These are phyloP conservation scores for Trametes villosa DNA, from an alignment of 768 basidiomycete species.

Conservation along the genomic window DNA sequence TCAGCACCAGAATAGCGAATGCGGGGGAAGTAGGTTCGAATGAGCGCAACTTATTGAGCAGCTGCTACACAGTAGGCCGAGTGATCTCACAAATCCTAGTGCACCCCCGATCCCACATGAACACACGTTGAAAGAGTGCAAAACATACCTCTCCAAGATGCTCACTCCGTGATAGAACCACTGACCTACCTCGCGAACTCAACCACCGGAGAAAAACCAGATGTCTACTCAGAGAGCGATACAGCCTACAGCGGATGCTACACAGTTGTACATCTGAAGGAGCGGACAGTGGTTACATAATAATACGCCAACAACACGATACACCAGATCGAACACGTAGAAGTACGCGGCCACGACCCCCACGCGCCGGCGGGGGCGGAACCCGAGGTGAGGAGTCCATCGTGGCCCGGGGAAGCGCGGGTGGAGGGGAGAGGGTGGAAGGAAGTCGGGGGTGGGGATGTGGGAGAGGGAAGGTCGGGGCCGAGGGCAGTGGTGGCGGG, in stretches of 20 bases:
- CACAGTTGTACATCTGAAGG: constrained; percentile 10
- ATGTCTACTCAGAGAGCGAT: neutral
- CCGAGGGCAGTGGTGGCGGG: neutral
- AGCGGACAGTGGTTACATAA: constrained; percentile 11
- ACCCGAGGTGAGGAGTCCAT: neutral
- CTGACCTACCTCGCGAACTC: neutral
- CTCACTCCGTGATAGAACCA: no score
- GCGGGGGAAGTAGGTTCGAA: no score
- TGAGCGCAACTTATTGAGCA: no score
- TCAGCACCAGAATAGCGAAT: no score
- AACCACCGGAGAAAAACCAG: no score
- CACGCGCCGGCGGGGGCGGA: constrained; percentile 1
- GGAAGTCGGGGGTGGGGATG: neutral
- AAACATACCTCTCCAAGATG: no score
- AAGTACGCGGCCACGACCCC: neutral
- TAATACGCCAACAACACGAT: constrained; percentile 2
- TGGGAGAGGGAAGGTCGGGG: no score
- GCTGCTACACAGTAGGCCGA: no score
- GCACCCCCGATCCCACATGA: no score
- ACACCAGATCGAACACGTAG: neutral
- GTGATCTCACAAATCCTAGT: no score
- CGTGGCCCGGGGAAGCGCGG: neutral
- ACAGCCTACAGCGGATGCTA: neutral
- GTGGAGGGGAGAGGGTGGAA: neutral
- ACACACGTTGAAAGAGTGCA: no score